phyloP scores from a whole-genome alignment of 129 eudicot species.

The Escallonia herrerae region DNA sequence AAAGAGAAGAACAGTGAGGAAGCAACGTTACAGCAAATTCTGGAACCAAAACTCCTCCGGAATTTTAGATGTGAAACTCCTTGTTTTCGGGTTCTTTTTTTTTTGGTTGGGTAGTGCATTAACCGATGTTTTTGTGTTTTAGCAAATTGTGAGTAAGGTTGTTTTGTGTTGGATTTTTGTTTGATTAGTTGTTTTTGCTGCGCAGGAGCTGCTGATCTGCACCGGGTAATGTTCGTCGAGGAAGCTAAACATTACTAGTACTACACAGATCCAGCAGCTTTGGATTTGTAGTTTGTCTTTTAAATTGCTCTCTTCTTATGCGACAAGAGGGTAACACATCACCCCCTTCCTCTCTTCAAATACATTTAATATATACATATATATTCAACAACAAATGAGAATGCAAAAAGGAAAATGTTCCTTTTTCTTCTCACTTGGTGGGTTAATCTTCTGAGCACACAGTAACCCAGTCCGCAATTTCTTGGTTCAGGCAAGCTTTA shows the following conservation, averaged over 20 bases:
- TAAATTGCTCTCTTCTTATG: background rate
- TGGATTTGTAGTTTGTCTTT: background rate
- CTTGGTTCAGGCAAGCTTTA: conserved; percentile 26
- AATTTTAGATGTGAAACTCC: no score
- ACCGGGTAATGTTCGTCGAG: background rate
- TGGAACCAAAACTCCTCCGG: no score
- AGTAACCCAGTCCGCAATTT: conserved; percentile 21
- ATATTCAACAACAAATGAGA: background rate
- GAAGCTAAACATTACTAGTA: background rate
- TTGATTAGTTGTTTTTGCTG: background rate
- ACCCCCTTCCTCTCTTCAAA: no score
- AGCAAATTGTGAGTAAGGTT: background rate
- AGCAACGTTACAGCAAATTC: no score
- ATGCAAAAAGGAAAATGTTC: background rate
- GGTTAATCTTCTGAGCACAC: background rate
- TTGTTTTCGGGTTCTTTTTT: no score
- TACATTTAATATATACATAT: background rate
- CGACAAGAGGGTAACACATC: background rate
- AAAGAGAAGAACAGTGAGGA: no score
- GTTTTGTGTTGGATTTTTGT: background rate
- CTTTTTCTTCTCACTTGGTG: background rate
- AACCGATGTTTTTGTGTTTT: no score
- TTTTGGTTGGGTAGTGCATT: no score
- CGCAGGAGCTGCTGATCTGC: conserved; percentile 3
- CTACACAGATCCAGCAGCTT: conserved; percentile 5